Conservation (phyloP, 306 rosid genomes). For the Prunus fruticosa region DNA sequence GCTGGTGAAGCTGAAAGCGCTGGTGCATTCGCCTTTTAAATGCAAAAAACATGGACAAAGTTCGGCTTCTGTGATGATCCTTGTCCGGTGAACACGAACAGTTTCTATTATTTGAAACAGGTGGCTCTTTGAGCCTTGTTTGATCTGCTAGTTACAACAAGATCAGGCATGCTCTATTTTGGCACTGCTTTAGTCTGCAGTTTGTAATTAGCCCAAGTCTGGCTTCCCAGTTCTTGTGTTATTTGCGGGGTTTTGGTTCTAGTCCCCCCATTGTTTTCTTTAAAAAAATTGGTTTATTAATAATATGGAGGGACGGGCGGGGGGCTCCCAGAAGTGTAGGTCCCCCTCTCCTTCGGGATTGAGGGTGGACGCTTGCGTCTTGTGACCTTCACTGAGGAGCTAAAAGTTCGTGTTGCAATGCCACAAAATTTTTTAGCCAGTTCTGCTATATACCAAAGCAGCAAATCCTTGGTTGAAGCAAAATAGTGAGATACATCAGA, state of each 20-base stretch:
- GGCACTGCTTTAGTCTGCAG: not conserved
- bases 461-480: not conserved
- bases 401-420: too few species aligned
- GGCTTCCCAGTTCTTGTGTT: too few species aligned
- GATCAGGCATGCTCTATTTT: not conserved
- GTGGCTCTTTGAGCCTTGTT: not conserved
- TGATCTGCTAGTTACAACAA: not conserved
- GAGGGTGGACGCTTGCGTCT: too few species aligned
- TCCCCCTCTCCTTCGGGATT: too few species aligned
- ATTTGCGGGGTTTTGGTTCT: too few species aligned
- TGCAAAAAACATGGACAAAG: not conserved
- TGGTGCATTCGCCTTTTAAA: not conserved
- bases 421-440: not conserved
- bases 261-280: not conserved
- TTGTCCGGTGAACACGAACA: not conserved
- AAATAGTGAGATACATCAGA: not conserved
- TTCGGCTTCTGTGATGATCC: not conserved
- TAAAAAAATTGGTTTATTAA: too few species aligned
- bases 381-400: too few species aligned
- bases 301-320: too few species aligned
- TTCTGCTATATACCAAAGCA: not conserved
- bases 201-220: not conserved
- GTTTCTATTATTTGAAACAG: not conserved
- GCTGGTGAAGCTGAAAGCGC: not conserved
- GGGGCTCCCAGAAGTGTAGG: too few species aligned